phyloP scores from a whole-genome alignment of 495 filamentous ascomycete genomes.

The Penicillium coprophilum region DNA sequence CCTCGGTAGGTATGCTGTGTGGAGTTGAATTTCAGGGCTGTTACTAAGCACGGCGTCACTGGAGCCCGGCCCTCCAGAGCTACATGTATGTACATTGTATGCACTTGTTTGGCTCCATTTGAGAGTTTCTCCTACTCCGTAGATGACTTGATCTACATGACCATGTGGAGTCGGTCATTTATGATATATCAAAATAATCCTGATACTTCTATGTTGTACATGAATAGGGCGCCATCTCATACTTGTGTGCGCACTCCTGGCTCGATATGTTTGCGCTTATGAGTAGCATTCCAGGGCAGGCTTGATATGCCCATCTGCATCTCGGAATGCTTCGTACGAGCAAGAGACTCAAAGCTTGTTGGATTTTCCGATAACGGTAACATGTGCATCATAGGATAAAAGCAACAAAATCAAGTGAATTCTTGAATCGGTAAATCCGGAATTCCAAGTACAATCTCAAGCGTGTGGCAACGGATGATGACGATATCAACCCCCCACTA shows the following conservation, averaged over 20 bases:
- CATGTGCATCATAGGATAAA: background rate
- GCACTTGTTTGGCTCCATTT: background rate
- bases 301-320: background rate
- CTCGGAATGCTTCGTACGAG: background rate
- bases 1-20: too few relatives aligned
- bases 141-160: background rate
- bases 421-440: constrained; percentile 1
- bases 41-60: background rate
- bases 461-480: constrained; percentile 20
- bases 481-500: constrained; percentile 17
- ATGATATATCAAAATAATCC: background rate
- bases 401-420: background rate
- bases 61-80: background rate
- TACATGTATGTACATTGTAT: background rate
- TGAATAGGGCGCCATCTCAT: background rate
- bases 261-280: constrained; percentile 12
- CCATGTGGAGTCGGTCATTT: constrained; percentile 5
- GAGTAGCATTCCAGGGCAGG: constrained; percentile 5
- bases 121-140: background rate
- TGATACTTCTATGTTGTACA: background rate
- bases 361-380: background rate
- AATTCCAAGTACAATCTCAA: constrained; percentile 1
- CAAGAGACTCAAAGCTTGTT: background rate
- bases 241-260: constrained; percentile 7
- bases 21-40: background rate